Conservation (phyloP, 164 flowering plant genomes). For the Dillenia suffruticosa region DNA sequence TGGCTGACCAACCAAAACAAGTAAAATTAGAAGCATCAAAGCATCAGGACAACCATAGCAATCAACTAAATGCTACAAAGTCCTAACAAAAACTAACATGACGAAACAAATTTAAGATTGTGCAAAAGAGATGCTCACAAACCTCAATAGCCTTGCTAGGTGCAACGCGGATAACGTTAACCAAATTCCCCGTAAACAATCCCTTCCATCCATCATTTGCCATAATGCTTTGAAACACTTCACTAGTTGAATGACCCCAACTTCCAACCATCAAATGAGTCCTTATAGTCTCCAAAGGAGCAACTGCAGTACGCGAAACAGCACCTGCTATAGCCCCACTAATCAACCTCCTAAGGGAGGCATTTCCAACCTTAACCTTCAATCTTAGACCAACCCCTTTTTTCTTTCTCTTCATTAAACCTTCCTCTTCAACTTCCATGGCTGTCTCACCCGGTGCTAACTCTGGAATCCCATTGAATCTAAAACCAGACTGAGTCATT, state of each 20-base stretch:
- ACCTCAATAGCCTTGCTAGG: slow-evolving; percentile 94
- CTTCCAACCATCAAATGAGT: slow-evolving; percentile 93
- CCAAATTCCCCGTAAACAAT: slow-evolving; percentile 90
- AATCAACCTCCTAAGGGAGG: slow-evolving; percentile 66
- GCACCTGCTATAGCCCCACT: slow-evolving; percentile 92
- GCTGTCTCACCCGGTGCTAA: slow-evolving; percentile 6
- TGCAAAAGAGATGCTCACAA: not conserved
- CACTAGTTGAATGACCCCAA: slow-evolving; percentile 68
- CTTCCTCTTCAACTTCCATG: slow-evolving; percentile 26
- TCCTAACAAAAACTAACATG: not conserved
- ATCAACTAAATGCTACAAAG: too few relatives aligned
- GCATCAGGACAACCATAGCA: too few relatives aligned
- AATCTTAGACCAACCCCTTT: slow-evolving; percentile 42
- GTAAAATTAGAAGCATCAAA: too few relatives aligned
- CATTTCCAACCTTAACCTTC: slow-evolving; percentile 60
- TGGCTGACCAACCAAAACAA: too few relatives aligned
- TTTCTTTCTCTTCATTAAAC: slow-evolving; percentile 30
- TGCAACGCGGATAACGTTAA: slow-evolving; percentile 93
- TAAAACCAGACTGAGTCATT: too few relatives aligned
- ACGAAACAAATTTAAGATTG: not conserved
- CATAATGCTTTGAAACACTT: slow-evolving; percentile 85
- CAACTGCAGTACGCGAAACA: slow-evolving; percentile 67
- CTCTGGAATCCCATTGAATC: not conserved
- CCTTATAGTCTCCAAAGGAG: slow-evolving; percentile 86
- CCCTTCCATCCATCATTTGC: slow-evolving; percentile 93